These are phyloP conservation scores for Triticum dicoccoides DNA, from an alignment of 176 grass and related monocot genomes.

Conservation along the genomic window DNA sequence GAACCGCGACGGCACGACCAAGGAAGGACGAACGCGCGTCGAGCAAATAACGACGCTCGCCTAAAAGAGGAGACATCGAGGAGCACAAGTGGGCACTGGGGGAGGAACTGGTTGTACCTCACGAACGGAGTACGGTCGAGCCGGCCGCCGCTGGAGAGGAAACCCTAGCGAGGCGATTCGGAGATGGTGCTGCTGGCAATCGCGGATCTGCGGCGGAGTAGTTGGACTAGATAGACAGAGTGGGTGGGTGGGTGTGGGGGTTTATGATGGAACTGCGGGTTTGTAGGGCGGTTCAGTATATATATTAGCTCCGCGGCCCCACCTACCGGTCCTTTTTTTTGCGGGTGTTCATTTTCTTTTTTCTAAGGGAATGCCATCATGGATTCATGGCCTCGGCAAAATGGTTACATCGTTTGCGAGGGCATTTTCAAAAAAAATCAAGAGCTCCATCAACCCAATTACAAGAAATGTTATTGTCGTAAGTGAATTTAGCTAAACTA, in stretches of 20 bases:
- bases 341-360: too few relatives aligned
- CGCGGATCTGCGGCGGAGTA: background rate
- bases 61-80: background rate
- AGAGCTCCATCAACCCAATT: too few relatives aligned
- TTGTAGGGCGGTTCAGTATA: background rate
- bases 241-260: background rate
- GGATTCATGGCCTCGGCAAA: too few relatives aligned
- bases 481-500: too few relatives aligned
- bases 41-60: background rate
- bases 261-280: slow-evolving; percentile 26
- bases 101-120: background rate
- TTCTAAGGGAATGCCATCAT: too few relatives aligned
- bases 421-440: too few relatives aligned
- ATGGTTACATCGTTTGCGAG: too few relatives aligned
- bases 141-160: background rate
- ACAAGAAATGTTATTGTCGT: too few relatives aligned
- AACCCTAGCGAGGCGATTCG: slow-evolving; percentile 25
- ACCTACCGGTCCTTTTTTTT: background rate
- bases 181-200: background rate
- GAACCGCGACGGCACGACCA: too few relatives aligned
- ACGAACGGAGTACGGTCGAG: background rate
- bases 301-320: background rate
- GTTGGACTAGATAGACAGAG: background rate
- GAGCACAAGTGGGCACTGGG: background rate
- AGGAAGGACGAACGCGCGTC: too few relatives aligned